Base-by-base conservation (phyloP, 805 yeast genomes). In the Yamadazyma takamatsuzukensis region DNA sequence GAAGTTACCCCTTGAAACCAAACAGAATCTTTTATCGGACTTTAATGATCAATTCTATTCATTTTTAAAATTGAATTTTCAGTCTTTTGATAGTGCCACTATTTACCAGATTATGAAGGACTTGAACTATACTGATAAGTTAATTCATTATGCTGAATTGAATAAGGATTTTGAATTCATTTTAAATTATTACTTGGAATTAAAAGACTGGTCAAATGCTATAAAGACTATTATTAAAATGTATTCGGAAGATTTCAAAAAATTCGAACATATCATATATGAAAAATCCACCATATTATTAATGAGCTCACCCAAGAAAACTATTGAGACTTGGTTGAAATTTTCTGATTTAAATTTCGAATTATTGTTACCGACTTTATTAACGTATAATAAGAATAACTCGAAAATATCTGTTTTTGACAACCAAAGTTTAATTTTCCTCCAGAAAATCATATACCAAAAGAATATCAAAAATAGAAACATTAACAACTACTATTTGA, bases 301-400 rank as follows among this genome's bases (percentile, higher is more conserved):
- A 32, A 64, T 78, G 2, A 83, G 84, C 45, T 59, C 72, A 10
- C 89, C 98, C 0, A 64, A 62, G 18, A 71, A 68, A 9, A 86
- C 96, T 0, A 76, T 85, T 2, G 82, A 80, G 32, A 68, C 84
- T 0, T 93, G 97, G 97, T 71, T 84, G 48, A 70, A 78, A 31
- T 53, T 80, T 15, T 36, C 45, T 15, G 54, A 52, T 21, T 42
- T 90, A 3, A 75, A 83, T 37, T 80, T 82, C 29, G 70, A 72
- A 10, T 76, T 70, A 38, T 63, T 93, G 15, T 55, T 93, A 2
- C 95, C 96, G 2, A 79, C 96, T 0, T 61, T 90, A 9, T 54
- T 88, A 39, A 71, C 79, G 0, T 87, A 83, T 56, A 78, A 80
- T 47, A 72, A 77, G 24, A 68, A 64, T 30, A 43, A 45, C 18